These are phyloP conservation scores for Fusarium newnesense DNA, from an alignment of 2,329 filamentous ascomycete species.

Conservation along the genomic window DNA sequence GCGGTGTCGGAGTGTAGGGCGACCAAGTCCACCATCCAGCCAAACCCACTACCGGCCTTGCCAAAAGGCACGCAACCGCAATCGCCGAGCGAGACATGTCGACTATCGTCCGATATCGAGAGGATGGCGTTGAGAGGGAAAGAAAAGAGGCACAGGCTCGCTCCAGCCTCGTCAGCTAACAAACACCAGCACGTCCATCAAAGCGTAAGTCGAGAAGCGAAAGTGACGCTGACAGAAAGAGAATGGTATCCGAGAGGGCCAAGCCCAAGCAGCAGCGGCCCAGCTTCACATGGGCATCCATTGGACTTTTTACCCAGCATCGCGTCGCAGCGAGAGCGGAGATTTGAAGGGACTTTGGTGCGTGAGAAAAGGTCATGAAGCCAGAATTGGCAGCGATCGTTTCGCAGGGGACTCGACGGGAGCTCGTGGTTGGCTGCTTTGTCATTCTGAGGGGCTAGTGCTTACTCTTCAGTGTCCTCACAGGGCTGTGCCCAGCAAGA, in stretches of 20 bases:
- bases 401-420: background rate
- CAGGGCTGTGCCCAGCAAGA: background rate
- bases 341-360: constrained; percentile 11
- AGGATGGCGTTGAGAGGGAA: background rate
- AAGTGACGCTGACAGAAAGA: constrained; percentile 1
- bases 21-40: constrained; percentile 37
- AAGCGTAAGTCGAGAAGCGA: background rate
- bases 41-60: constrained; percentile 15
- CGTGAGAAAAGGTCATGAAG: background rate
- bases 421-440: background rate
- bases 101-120: background rate
- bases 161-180: background rate
- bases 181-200: constrained; percentile 5
- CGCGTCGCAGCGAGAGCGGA: background rate
- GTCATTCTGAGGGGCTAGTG: constrained; percentile 11
- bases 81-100: constrained; percentile 8
- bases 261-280: background rate
- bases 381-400: constrained; percentile 14
- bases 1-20: constrained; percentile 20
- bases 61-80: constrained; percentile 9
- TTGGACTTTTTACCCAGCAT: background rate
- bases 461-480: background rate
- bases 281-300: background rate
- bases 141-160: background rate
- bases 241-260: background rate